Base-by-base conservation (phyloP, 2,329 filamentous ascomycete species). In the Neopestalotiopsis clavispora region DNA sequence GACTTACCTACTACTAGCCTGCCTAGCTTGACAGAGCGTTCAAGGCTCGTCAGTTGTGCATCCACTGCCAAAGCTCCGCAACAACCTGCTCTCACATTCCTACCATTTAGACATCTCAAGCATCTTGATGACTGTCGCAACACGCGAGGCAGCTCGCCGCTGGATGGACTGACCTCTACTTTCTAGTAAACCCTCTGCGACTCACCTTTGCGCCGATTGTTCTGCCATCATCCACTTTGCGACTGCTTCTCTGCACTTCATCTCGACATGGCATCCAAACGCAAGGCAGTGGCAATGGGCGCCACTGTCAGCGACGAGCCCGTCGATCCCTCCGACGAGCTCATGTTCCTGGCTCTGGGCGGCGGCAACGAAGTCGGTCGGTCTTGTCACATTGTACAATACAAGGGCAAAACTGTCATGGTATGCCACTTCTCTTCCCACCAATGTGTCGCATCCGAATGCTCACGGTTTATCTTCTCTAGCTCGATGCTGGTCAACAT, bases 341-440 rank as follows among this genome's bases (percentile, higher is more conserved):
- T 99, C 69, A 93, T 94, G 84, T 99, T 99, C 77, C 88, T 97
- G 67, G 97, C 94, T 76, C 85, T 99, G 49, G 96, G 96, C 71
- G 96, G 96, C 71, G 96, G 96, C 74, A 98, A 98, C 80, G 96
- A 99, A 82, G 96, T 99, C 71, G 96, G 96, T 67, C 89, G 96
- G 73, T 98, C 96, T 73, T 98, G 96, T 81, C 96, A 99, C 79
- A 97, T 99, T 75, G 91, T 99, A 70, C 94, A 98, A 78, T 99
- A 99, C 88, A 99, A 98, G 83, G 96, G 96, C 71, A 99, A 99
- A 82, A 98, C 95, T 5, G 94, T 99, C 74, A 99, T 99, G 96
- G 94, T 97, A 84, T 74, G 89, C 9, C 57, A 34, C 10, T 34
- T 10, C n/a, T 30, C 57, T n/a, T 34, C 34, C 34, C 14, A 59